phyloP scores from a whole-genome alignment of 2,329 filamentous ascomycete species.

The Pseudogymnoascus pannorum region DNA sequence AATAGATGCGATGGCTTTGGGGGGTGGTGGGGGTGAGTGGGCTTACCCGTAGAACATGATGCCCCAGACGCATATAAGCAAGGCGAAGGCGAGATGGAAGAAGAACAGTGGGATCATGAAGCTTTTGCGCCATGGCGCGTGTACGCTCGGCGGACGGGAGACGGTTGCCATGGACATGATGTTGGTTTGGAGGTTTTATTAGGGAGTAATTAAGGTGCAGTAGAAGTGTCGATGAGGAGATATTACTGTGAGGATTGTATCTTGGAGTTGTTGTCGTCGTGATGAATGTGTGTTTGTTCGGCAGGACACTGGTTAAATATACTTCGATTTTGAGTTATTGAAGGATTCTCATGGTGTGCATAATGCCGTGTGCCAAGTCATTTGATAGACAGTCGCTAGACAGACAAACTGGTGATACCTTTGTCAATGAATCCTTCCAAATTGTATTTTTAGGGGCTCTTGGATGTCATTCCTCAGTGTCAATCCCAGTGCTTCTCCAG shows the following conservation, averaged over 20 bases:
- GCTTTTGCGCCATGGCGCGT: conserved; percentile 5
- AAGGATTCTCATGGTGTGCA: not conserved
- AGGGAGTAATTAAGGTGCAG: not conserved
- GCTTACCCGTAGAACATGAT: not conserved
- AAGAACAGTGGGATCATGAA: not conserved
- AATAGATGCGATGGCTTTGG: not conserved
- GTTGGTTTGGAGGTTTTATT: not conserved
- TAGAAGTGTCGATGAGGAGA: not conserved
- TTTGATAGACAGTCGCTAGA: not conserved
- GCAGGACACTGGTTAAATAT: not conserved
- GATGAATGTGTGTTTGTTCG: not conserved
- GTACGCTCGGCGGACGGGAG: not conserved
- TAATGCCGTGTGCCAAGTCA: not conserved
- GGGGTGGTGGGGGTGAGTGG: not conserved
- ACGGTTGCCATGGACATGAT: not conserved
- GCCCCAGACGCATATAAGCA: not conserved
- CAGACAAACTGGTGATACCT: not conserved
- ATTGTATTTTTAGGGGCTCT: not conserved
- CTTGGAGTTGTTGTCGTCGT: not conserved
- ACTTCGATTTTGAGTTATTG: not conserved
- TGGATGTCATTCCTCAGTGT: not conserved
- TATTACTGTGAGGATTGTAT: not conserved
- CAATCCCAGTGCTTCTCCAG: not conserved
- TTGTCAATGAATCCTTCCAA: not conserved
- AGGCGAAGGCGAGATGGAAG: not conserved